Base-by-base conservation (phyloP, 352 stramenopile species). In the Globisporangium spinosum region DNA sequence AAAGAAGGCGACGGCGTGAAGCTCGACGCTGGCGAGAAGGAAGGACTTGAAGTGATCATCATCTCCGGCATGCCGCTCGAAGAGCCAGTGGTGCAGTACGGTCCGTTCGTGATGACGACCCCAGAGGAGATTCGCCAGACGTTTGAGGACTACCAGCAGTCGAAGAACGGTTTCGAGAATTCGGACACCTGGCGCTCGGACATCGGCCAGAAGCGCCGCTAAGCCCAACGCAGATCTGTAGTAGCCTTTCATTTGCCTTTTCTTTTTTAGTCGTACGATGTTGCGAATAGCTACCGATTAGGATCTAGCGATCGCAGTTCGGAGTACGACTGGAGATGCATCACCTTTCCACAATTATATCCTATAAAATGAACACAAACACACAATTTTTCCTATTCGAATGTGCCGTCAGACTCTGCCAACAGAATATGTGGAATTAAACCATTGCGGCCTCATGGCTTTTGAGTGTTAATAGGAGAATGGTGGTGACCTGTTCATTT, bases 91-190 rank as follows among this genome's bases (percentile, higher is more conserved):
- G 76, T 86, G 54, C 83, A 89, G 67, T 78, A 89, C 64, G 83
- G 82, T 20, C 83, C 83, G 4, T 94, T 94, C 70, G 83, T 94
- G 70, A 94, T 94, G 85, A 89, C 73, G 20, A 84, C 72, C 0
- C 49, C 68, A 3, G 61, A 78, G 1, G 78, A 90, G 69, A 86
- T 92, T 51, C 79, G 69, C 9, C 54, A 89, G 47, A 85, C 82
- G 60, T 73, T 81, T 23, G 63, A 67, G 17, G 82, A 90, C 58
- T 83, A 81, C 60, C 76, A 88, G 66, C 34, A 62, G 3, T 74
- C 66, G 20, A 77, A 82, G 62, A 90, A 90, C 69, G 83, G 83
- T 10, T 93, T 91, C 65, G 85, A 93, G 73, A 83, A 85, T 57
- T 77, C 83, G 5, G 67, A 62, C 32, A 65, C 45, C 10, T 91